phyloP scores from a whole-genome alignment of 2,329 filamentous ascomycete species.

The Rasamsonia emersonii region DNA sequence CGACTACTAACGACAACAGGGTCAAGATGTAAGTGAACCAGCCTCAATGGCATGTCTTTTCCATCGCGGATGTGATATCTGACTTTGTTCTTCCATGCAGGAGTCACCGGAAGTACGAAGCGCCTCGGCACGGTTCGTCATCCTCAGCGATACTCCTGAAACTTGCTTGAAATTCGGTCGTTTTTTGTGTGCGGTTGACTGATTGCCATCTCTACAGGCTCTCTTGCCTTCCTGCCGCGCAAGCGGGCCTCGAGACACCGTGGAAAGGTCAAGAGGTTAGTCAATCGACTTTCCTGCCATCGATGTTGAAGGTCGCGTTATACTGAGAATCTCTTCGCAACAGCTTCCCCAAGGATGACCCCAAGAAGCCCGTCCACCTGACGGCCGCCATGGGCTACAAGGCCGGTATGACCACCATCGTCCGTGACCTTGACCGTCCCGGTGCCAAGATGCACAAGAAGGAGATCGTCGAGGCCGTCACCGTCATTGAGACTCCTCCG shows the following conservation, averaged over 20 bases:
- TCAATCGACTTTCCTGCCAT: constrained; percentile 17
- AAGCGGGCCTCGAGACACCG: constrained; percentile 92
- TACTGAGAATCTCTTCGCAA: constrained; percentile 23
- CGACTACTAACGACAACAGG: constrained; percentile 42
- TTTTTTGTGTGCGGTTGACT: constrained; percentile 22
- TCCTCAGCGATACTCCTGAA: constrained; percentile 51
- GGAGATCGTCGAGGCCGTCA: constrained; percentile 84
- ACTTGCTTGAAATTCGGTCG: constrained; percentile 24
- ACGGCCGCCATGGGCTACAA: constrained; percentile 99
- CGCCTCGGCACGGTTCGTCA: constrained; percentile 89
- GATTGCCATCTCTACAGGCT: constrained; percentile 38
- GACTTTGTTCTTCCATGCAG: constrained; percentile 22
- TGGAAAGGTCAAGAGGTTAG: constrained; percentile 97
- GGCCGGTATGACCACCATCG: constrained; percentile 99
- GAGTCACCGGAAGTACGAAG: constrained; percentile 65
- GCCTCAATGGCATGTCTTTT: neutral
- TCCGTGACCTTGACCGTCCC: constrained; percentile 97
- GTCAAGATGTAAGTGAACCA: constrained; percentile 38
- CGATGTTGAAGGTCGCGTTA: constrained; percentile 12
- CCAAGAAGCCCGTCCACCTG: constrained; percentile 98
- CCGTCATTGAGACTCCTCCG: constrained; percentile 85
- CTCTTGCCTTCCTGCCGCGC: constrained; percentile 75
- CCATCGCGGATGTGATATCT: constrained; percentile 16
- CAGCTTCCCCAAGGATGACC: constrained; percentile 99
- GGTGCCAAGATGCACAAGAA: constrained; percentile 99